Evolutionary conservation across 2,329 filamentous ascomycete species (phyloP).

Genomic region (Alternaria sp.): DNA sequence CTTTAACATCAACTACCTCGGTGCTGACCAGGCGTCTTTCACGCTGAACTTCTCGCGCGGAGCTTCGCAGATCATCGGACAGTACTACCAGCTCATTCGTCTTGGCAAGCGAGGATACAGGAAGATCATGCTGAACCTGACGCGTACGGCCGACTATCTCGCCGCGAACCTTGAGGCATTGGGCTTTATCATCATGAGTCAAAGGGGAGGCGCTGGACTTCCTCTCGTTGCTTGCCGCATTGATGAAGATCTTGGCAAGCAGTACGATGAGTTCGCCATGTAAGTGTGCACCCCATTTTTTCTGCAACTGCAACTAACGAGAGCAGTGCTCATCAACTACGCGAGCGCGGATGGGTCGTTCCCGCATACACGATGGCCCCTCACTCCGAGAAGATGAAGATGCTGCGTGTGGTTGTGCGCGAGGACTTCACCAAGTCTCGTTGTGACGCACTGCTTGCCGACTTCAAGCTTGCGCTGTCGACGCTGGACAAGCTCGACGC

Average conservation of each 20-base stretch:
- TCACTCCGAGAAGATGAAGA: constrained; percentile 80
- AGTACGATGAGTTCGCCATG: constrained; percentile 62
- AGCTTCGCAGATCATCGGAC: constrained; percentile 90
- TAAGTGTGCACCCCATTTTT: constrained; percentile 45
- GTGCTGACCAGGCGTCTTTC: constrained; percentile 92
- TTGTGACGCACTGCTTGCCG: constrained; percentile 77
- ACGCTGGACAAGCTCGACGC: constrained; percentile 77
- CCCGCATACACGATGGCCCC: constrained; percentile 98
- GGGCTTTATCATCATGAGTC: constrained; percentile 88
- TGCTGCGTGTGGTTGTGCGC: constrained; percentile 89
- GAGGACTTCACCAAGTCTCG: constrained; percentile 87
- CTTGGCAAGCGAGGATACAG: constrained; percentile 92
- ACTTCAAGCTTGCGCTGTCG: constrained; percentile 78
- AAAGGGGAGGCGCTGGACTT: constrained; percentile 76
- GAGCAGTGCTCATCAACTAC: constrained; percentile 76
- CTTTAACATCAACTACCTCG: constrained; percentile 99
- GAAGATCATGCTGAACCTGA: constrained; percentile 92
- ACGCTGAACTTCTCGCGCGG: constrained; percentile 98
- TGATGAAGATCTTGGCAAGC: constrained; percentile 60
- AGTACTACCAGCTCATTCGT: constrained; percentile 97
- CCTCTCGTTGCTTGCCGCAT: constrained; percentile 91
- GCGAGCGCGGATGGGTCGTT: constrained; percentile 88
- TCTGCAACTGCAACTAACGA: neutral
- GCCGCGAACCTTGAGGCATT: constrained; percentile 72
- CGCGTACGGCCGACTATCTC: constrained; percentile 87